A percentile compares a stretch with the other conserved stretches of the same genome.
phyloP scores from a whole-genome alignment of 257 asterid species.

The Solanum piurae region DNA sequence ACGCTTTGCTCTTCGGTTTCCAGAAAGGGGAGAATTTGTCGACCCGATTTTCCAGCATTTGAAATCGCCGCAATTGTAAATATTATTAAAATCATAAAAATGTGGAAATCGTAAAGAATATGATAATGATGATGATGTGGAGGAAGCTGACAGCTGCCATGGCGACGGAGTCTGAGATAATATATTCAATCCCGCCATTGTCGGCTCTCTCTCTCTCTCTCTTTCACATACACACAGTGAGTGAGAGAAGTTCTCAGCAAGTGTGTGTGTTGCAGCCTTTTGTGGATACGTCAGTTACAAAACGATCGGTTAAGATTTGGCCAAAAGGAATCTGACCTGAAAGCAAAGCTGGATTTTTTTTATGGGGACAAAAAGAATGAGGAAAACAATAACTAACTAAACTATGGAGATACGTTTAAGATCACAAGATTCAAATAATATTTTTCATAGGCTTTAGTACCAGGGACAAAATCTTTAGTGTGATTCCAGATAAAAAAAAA shows the following conservation, averaged over 20 bases:
- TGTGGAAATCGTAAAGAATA: constrained; percentile 12
- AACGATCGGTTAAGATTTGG: neutral
- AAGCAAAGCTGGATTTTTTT: neutral
- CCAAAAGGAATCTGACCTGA: neutral
- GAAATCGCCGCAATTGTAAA: constrained; percentile 5
- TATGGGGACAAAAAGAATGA: neutral
- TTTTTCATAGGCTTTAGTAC: neutral
- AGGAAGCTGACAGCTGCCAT: constrained; percentile 23
- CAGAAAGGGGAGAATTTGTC: neutral
- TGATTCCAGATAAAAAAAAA: neutral
- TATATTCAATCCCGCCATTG: constrained; percentile 63
- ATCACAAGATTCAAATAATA: neutral
- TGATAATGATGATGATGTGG: constrained; percentile 15
- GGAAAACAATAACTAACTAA: neutral
- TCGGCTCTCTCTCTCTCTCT: constrained; percentile 6
- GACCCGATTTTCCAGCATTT: constrained; percentile 15
- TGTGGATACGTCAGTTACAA: neutral
- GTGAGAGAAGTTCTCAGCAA: neutral
- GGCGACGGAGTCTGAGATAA: constrained; percentile 37
- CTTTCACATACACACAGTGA: neutral
- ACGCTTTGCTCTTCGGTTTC: constrained; percentile 8
- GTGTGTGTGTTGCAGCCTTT: neutral
- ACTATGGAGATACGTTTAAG: fast-evolving
- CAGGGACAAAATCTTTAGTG: neutral
- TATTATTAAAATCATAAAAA: constrained; percentile 2